Evolutionary conservation across 2,329 filamentous ascomycete genomes (phyloP).

Genomic region (Pseudocercospora crystallina): DNA sequence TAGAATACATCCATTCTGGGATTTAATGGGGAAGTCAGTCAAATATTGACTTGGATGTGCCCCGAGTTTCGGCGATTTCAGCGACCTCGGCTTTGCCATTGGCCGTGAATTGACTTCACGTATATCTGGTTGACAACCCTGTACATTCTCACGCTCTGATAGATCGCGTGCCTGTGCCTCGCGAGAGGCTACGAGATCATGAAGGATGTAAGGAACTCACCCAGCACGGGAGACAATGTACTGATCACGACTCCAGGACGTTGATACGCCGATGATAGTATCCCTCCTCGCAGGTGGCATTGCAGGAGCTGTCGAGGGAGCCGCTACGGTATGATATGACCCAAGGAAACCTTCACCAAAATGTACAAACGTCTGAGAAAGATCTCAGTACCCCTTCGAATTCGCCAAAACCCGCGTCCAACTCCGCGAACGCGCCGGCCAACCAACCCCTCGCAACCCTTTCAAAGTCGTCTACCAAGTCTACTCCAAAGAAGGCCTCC

Average conservation of each 20-base stretch:
- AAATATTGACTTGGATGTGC: not conserved
- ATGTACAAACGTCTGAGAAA: not conserved
- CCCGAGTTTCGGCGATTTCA: constrained; percentile 1
- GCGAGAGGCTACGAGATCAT: constrained; percentile 8
- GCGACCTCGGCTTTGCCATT: not conserved
- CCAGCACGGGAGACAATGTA: not conserved
- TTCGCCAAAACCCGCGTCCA: constrained; percentile 67
- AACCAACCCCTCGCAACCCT: constrained; percentile 55
- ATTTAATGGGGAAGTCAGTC: no score
- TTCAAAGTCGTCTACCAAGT: constrained; percentile 58
- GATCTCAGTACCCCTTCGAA: constrained; percentile 59
- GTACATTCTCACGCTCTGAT: not conserved
- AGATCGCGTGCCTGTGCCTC: not conserved
- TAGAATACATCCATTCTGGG: no score
- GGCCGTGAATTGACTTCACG: not conserved
- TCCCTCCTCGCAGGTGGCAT: constrained; percentile 38
- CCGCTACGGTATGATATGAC: constrained; percentile 28
- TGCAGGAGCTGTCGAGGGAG: constrained; percentile 37
- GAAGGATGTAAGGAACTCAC: constrained; percentile 16
- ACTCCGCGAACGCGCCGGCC: constrained; percentile 47
- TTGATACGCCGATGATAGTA: constrained; percentile 34
- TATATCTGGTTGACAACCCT: not conserved
- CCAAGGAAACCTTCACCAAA: not conserved
- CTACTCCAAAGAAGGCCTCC: constrained; percentile 56
- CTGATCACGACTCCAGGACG: constrained; percentile 15